phyloP scores from a whole-genome alignment of 768 basidiomycete genomes.

The Pleurotus sapidus region DNA sequence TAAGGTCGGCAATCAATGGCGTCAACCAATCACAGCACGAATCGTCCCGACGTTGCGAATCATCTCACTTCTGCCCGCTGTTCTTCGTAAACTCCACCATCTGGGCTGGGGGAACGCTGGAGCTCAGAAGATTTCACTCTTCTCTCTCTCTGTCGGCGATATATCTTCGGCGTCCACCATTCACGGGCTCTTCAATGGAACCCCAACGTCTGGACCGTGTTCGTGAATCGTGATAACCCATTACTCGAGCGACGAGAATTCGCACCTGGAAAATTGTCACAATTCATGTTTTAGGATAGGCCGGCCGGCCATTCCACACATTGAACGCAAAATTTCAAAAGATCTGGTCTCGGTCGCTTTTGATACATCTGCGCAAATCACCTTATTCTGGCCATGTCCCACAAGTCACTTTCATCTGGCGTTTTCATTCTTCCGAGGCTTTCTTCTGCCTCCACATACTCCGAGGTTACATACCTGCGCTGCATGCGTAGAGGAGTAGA shows the following conservation, averaged over 20 bases:
- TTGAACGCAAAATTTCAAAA: too few relatives aligned
- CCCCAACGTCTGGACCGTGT: neutral
- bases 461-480: neutral
- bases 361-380: too few relatives aligned
- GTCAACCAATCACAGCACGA: slow-evolving; percentile 3
- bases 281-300: too few relatives aligned
- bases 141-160: neutral
- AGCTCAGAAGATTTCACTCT: neutral
- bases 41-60: neutral
- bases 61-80: neutral
- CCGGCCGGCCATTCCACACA: too few relatives aligned
- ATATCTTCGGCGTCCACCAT: neutral
- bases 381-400: too few relatives aligned
- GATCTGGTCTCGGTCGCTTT: too few relatives aligned
- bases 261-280: neutral
- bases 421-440: neutral
- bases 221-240: too few relatives aligned
- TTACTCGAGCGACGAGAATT: too few relatives aligned
- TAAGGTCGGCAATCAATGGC: neutral
- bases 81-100: neutral
- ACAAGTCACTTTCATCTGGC: neutral
- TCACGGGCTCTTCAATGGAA: neutral
- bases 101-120: too few relatives aligned
- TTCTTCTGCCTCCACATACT: neutral
- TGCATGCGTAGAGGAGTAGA: too few relatives aligned